A percentile compares a stretch with the other conserved stretches of the same genome.
Evolutionary conservation across 2,329 filamentous ascomycete species (phyloP).

Genomic region (Aureobasidium zeae): DNA sequence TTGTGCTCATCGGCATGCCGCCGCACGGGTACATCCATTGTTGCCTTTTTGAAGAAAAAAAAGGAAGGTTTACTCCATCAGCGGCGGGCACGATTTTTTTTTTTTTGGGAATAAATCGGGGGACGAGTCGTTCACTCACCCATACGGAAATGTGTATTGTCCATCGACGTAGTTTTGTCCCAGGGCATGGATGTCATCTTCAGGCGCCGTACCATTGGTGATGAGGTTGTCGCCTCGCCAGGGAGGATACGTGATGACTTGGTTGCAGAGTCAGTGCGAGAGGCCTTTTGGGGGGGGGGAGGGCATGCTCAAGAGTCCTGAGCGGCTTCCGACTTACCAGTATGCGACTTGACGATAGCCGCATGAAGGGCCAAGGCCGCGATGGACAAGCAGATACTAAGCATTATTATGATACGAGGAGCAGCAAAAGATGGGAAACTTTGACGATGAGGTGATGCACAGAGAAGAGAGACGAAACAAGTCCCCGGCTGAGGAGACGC

Average conservation of each 20-base stretch:
- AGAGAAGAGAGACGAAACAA: not conserved
- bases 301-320: too few species aligned
- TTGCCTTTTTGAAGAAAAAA: constrained; percentile 48
- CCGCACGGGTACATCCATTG: constrained; percentile 95
- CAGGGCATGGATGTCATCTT: constrained; percentile 34
- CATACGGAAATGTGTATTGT: constrained; percentile 58
- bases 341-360: not conserved
- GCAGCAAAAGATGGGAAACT: not conserved
- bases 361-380: not conserved
- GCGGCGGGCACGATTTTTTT: too few species aligned
- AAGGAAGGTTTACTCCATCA: too few species aligned
- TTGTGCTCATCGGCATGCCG: constrained; percentile 64
- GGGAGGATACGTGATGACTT: constrained; percentile 76
- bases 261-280: constrained; percentile 26
- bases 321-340: not conserved
- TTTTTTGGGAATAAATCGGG: too few species aligned
- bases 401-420: not conserved
- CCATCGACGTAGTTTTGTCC: constrained; percentile 39
- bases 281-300: too few species aligned
- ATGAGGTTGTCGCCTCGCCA: constrained; percentile 81
- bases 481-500: not conserved
- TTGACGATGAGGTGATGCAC: not conserved
- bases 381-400: not conserved
- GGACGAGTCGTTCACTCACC: constrained; percentile 11
- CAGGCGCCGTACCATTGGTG: constrained; percentile 52